Percentiles rank a stretch among this genome's conserved stretches.
Evolutionary conservation across 805 yeast species (phyloP).

Genomic region (Ogataea nitratoaversa): DNA sequence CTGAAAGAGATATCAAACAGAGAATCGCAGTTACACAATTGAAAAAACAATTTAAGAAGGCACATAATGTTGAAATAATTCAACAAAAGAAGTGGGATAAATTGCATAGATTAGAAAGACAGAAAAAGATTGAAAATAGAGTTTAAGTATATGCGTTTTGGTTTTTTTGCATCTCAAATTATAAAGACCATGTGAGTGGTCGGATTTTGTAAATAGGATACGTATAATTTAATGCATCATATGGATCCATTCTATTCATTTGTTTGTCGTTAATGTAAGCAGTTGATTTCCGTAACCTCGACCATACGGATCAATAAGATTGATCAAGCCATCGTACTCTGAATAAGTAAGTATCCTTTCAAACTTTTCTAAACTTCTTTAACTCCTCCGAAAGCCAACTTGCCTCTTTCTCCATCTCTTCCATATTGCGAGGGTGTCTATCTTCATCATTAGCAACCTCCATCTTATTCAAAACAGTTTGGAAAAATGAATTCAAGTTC

Average conservation of each 20-base stretch:
- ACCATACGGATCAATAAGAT: too few relatives aligned
- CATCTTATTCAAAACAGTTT: conserved; percentile 22
- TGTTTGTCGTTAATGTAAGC: too few relatives aligned
- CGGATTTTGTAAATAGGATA: too few relatives aligned
- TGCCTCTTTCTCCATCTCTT: conserved; percentile 75
- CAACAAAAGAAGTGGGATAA: conserved; percentile 21
- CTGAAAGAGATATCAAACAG: conserved; percentile 55
- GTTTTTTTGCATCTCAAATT: too few relatives aligned
- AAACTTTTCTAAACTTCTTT: neutral
- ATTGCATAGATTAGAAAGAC: conserved; percentile 14
- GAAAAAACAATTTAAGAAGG: conserved; percentile 24
- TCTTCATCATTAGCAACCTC: conserved; percentile 44
- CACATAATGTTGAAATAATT: conserved; percentile 9
- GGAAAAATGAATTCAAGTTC: conserved; percentile 37
- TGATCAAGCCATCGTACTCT: too few relatives aligned
- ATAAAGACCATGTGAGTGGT: too few relatives aligned
- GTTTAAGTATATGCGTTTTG: neutral
- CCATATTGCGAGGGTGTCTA: conserved; percentile 53
- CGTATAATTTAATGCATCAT: too few relatives aligned
- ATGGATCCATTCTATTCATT: too few relatives aligned
- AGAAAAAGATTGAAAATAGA: neutral
- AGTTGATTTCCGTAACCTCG: too few relatives aligned
- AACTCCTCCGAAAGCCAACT: conserved; percentile 39
- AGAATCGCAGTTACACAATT: conserved; percentile 35
- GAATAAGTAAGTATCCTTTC: too few relatives aligned